Base-by-base conservation (phyloP, 805 yeast genomes). In the Saccharomycopsis sp. region DNA sequence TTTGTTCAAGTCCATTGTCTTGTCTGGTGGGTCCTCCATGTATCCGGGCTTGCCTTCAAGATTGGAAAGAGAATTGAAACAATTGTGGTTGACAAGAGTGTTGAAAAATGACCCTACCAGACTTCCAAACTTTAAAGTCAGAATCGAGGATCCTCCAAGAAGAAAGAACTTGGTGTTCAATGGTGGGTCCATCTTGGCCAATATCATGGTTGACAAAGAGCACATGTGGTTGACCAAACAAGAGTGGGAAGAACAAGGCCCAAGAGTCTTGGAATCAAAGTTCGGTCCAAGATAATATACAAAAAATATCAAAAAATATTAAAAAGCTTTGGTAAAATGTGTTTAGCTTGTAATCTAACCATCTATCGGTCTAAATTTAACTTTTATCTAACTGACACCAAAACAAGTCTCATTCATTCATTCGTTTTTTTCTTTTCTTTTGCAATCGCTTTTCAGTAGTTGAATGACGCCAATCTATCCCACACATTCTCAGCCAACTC, bases 111-210 rank as follows among this genome's bases (percentile, higher is more conserved):
- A 92, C 62, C 78, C 96, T 20, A 57, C 86, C 13, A 73, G 97
- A 56, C 69, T 92, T 51, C 83, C 75, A 48, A 88, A 88, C 63
- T 89, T 92, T 65, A 92, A 92, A 63, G 96, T 92, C 30, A 77
- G 89, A 63, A 92, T 92, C 54, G 97, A 92, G 62, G 97, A 92
- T 61, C 97, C 98, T 31, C 98, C 98, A 52, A 77, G 97, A 69
- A 86, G 98, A 70, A 82, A 88, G 60, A 96, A 92, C 62, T 89
- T 92, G 96, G 98, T 92, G 26, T 92, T 92, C 63, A 79, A 89
- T 51, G 98, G 98, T 53, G 98, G 98, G 54, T 97, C 97, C 4
- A 97, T 92, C 16, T 71, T 92, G 58, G 97, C 98, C 25, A 86
- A 83, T 58, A 89, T 92, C 52, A 92, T 92, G 97, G 94, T 94